Conservation (phyloP, 2,329 filamentous ascomycete genomes). For the Penicillium sp. region DNA sequence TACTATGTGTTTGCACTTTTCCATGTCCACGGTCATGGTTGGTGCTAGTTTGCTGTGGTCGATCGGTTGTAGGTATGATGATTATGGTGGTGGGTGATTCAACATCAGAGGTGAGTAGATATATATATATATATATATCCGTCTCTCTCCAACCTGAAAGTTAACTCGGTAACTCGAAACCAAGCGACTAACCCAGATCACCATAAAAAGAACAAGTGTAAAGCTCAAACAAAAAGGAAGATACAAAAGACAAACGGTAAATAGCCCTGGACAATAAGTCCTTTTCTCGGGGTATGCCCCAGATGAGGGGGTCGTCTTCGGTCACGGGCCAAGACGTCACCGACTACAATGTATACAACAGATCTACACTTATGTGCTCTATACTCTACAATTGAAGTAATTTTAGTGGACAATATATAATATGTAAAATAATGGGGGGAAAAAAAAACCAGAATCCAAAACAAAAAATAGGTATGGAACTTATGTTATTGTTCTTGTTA, state of each 20-base stretch:
- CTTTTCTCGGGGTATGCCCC: neutral
- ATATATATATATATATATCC: neutral
- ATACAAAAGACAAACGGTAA: too few species aligned
- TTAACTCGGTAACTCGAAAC: neutral
- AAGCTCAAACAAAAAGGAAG: neutral
- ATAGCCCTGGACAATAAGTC: neutral
- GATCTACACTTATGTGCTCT: neutral
- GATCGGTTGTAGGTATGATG: neutral
- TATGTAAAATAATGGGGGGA: fast-evolving
- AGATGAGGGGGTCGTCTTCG: neutral
- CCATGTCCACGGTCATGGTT: constrained; percentile 67
- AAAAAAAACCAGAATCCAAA: too few species aligned
- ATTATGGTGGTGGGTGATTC: neutral
- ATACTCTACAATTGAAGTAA: neutral
- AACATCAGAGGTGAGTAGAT: neutral
- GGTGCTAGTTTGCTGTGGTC: neutral
- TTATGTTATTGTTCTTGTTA: too few species aligned
- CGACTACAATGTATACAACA: neutral
- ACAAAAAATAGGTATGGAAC: neutral
- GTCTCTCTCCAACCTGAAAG: neutral
- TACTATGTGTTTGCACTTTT: constrained; percentile 77
- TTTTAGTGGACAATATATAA: neutral
- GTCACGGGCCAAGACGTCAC: constrained; percentile 12
- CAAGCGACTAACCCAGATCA: neutral
- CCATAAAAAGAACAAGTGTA: too few species aligned